Evolutionary conservation across 2,329 filamentous ascomycete species (phyloP).

Genomic region (Tricladium varicosporioides): DNA sequence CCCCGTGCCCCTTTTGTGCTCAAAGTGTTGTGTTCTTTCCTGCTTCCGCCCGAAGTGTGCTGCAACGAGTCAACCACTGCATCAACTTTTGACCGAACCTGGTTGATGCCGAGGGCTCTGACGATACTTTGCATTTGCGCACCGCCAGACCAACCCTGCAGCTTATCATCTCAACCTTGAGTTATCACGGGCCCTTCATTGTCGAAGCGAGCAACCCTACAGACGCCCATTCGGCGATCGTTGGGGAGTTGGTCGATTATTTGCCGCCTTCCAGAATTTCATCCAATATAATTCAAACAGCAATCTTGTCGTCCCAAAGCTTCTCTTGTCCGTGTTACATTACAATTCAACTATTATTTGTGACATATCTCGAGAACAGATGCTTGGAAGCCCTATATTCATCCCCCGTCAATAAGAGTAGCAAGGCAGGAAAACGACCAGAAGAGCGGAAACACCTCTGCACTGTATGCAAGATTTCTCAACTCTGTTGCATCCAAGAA

Average conservation of each 20-base stretch:
- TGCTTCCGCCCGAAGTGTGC: slow-evolving; percentile 2
- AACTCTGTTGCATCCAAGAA: slow-evolving; percentile 2
- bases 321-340: slow-evolving; percentile 17
- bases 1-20: background rate
- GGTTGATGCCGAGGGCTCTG: slow-evolving; percentile 8
- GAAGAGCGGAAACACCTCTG: background rate
- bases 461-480: background rate
- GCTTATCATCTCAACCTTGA: slow-evolving; percentile 30
- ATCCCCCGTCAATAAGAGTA: background rate
- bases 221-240: slow-evolving; percentile 30
- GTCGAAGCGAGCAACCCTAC: slow-evolving; percentile 29
- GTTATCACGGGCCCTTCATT: slow-evolving; percentile 31
- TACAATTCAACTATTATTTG: slow-evolving; percentile 10
- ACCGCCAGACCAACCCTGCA: slow-evolving; percentile 24
- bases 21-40: slow-evolving; percentile 3
- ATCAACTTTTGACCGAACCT: slow-evolving; percentile 4
- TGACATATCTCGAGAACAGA: slow-evolving; percentile 20
- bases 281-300: slow-evolving; percentile 27
- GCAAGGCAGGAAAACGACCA: background rate
- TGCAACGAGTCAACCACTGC: slow-evolving; percentile 4
- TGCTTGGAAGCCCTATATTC: slow-evolving; percentile 4
- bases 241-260: slow-evolving; percentile 22
- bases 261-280: slow-evolving; percentile 26
- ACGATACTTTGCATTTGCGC: slow-evolving; percentile 21
- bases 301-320: slow-evolving; percentile 25